These are phyloP conservation scores for Aspergillus pseudotamarii DNA, from an alignment of 2,329 filamentous ascomycete species.

Conservation along the genomic window DNA sequence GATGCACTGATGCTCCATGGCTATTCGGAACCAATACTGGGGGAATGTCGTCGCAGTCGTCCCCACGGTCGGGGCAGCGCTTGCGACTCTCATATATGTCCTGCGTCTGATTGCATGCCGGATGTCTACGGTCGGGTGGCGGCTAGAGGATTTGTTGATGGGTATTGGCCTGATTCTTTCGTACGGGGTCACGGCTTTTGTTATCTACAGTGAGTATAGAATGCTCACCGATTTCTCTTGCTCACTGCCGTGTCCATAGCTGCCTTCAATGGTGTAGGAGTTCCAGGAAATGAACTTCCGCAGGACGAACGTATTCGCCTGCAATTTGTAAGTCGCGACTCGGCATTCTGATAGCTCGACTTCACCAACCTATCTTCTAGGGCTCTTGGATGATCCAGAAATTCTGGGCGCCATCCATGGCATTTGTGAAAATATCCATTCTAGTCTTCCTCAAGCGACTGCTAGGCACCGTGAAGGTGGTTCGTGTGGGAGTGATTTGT, in stretches of 20 bases:
- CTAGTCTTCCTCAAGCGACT: constrained; percentile 21
- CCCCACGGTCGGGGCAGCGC: constrained; percentile 7
- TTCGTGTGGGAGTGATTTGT: neutral
- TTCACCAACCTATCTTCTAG: constrained; percentile 3
- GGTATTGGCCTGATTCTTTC: constrained; percentile 15
- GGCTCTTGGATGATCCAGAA: constrained; percentile 23
- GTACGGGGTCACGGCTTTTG: constrained; percentile 13
- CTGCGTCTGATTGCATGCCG: constrained; percentile 13
- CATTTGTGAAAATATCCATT: constrained; percentile 24
- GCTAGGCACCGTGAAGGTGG: constrained; percentile 8
- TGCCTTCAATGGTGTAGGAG: constrained; percentile 16
- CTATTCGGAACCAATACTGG: constrained; percentile 13
- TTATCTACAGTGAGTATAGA: constrained; percentile 12
- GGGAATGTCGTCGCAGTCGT: constrained; percentile 15
- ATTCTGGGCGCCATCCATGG: constrained; percentile 22
- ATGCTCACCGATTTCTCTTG: neutral
- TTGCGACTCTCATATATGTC: constrained; percentile 11
- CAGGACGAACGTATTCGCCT: constrained; percentile 1
- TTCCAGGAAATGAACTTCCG: neutral
- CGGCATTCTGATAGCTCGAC: neutral
- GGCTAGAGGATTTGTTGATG: constrained; percentile 14
- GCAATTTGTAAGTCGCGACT: neutral
- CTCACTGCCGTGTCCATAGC: constrained; percentile 5
- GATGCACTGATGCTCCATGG: constrained; percentile 4
- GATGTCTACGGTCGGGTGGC: neutral